Conservation (phyloP, 2,329 filamentous ascomycete species). For the Periconia macrospinosa region DNA sequence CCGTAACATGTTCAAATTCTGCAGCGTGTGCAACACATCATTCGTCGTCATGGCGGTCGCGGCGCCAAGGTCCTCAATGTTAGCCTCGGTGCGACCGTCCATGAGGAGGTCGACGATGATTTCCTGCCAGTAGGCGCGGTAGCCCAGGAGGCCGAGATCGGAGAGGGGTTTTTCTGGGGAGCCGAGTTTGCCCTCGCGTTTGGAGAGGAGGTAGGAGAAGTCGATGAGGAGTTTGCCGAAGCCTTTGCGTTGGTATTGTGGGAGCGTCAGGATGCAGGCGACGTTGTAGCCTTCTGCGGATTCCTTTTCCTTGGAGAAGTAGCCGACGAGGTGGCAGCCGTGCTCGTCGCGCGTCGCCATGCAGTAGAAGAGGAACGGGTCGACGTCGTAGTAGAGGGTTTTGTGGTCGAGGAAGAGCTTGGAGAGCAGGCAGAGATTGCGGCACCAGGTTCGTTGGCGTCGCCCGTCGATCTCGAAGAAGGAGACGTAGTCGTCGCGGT, state of each 20-base stretch:
- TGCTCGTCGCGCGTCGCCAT: conserved; percentile 89
- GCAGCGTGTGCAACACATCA: conserved; percentile 92
- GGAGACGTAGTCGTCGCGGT: conserved; percentile 88
- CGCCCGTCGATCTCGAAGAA: conserved; percentile 98
- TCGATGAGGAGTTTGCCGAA: conserved; percentile 93
- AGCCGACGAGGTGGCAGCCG: conserved; percentile 96
- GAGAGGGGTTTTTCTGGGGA: conserved; percentile 96
- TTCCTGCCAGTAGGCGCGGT: conserved; percentile 97
- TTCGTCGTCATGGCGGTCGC: conserved; percentile 93
- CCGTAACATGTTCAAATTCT: conserved; percentile 91
- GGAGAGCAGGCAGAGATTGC: conserved; percentile 89
- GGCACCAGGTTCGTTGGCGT: conserved; percentile 92
- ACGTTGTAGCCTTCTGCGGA: conserved; percentile 96
- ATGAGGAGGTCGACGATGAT: conserved; percentile 87
- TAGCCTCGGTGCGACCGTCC: conserved; percentile 68
- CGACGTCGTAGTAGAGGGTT: conserved; percentile 98
- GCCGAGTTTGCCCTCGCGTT: conserved; percentile 91
- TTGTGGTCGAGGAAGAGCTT: conserved; percentile 99
- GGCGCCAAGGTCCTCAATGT: conserved; percentile 80
- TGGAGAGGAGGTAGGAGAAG: conserved; percentile 95
- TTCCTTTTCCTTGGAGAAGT: conserved; percentile 98
- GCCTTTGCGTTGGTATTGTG: conserved; percentile 93
- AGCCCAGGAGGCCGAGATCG: conserved; percentile 88
- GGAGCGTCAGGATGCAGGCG: conserved; percentile 93
- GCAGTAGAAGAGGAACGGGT: conserved; percentile 97